Base-by-base conservation (phyloP, 2,329 filamentous ascomycete species). In the Lasiodiplodia gonubiensis region DNA sequence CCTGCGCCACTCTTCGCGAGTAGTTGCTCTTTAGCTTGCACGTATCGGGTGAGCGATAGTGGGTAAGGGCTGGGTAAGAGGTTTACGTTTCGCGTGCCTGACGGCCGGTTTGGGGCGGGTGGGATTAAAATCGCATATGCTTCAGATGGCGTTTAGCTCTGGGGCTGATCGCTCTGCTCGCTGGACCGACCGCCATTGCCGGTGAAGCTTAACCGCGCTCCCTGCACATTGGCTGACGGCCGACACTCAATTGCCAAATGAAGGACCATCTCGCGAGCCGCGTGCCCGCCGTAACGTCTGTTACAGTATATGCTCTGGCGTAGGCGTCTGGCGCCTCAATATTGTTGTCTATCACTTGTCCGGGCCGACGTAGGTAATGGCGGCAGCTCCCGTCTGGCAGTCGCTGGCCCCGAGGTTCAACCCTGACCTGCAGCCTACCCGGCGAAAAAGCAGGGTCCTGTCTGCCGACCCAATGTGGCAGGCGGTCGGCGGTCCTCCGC, bases 141-240 rank as follows among this genome's bases (percentile, higher is more conserved):
- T 49, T 37, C 59, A 63, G 42, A 63, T 61, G 27, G 27, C 35
- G 27, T 46, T 51, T 63, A 63, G 59, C 59, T 51, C 30, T 63
- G 42, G 27, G 42, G 59, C 57, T 23, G 59, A 63, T 63, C 42
- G 46, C 25, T 30, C 46, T 51, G 30, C 25, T 48, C 27, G 25
- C 25, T 23, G 21, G 21, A 33, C 59, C 59, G 59, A 63, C 42
- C 12, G 11, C 42, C 39, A 63, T 33, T 63, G 59, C 59, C 59
- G 59, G 59, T 12, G 59, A 63, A 63, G 59, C 46, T 63, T 63
- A 51, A 63, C 51, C 59, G 37, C 46, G 59, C 27, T 51, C 59
- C 59, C 46, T 63, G 59, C 46, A 21, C 37, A 23, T 8, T 27
- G 27, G 16, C 18, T n/a, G 51, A 30, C 16, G 25, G 14, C 23